phyloP scores from a whole-genome alignment of 345 rosid genomes.

The Lumnitzera racemosa region DNA sequence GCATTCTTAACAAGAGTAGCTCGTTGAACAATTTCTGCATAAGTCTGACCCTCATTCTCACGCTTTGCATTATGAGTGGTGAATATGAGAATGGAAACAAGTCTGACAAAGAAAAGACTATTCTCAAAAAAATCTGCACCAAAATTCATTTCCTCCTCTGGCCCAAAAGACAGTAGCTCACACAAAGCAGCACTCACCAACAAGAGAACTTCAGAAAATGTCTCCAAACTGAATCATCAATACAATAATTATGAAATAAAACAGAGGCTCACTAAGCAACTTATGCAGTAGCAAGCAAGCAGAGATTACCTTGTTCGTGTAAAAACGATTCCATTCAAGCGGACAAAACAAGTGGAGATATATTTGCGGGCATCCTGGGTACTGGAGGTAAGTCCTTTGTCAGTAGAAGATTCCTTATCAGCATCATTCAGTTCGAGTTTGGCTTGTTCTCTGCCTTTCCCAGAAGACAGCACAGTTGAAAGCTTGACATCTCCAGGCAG shows the following conservation, averaged over 20 bases:
- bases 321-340: conserved; percentile 84
- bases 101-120: conserved; percentile 62
- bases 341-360: conserved; percentile 74
- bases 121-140: conserved; percentile 60
- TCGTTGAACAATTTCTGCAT: conserved; percentile 90
- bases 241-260: too few relatives aligned
- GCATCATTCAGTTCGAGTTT: conserved; percentile 38
- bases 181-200: conserved; percentile 49
- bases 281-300: neutral
- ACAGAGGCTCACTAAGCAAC: too few relatives aligned
- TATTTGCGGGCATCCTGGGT: conserved; percentile 44
- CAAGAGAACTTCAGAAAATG: conserved; percentile 67
- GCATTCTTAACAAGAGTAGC: conserved; percentile 81
- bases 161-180: conserved; percentile 63
- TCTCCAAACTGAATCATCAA: conserved; percentile 59
- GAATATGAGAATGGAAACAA: conserved; percentile 63
- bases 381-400: conserved; percentile 16
- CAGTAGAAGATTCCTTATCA: conserved; percentile 27
- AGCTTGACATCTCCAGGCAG: conserved; percentile 39
- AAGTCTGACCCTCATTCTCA: conserved; percentile 73
- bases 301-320: conserved; percentile 72
- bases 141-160: conserved; percentile 54
- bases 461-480: conserved; percentile 21
- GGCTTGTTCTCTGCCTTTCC: conserved; percentile 62
- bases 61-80: conserved; percentile 62